Percentiles rank a stretch among this genome's conserved stretches.
Evolutionary conservation across 2,329 filamentous ascomycete genomes (phyloP).

Genomic region (Podosphaera xanthii): DNA sequence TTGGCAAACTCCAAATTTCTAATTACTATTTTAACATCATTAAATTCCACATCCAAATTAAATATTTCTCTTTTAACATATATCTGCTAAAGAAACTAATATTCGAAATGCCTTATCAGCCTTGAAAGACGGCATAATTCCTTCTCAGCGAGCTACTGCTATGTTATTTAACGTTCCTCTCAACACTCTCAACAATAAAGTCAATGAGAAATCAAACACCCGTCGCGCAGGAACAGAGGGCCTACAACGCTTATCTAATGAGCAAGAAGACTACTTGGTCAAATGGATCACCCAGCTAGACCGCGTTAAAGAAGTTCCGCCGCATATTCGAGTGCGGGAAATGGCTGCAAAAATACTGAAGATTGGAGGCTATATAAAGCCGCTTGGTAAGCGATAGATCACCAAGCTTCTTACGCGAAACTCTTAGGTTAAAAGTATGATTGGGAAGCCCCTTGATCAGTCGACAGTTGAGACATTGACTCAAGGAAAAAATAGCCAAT

Average conservation of each 20-base stretch:
- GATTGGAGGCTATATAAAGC: too few relatives aligned
- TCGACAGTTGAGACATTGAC: not conserved
- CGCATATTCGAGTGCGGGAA: not conserved
- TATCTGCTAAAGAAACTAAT: not conserved
- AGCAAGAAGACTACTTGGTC: too few relatives aligned
- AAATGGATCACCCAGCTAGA: not conserved
- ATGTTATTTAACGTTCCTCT: not conserved
- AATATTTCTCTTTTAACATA: not conserved
- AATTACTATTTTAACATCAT: not conserved
- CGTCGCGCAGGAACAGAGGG: not conserved
- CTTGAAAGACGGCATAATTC: not conserved
- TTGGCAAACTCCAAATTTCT: not conserved
- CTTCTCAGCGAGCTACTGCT: not conserved
- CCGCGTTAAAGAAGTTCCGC: too few relatives aligned
- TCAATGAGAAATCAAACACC: not conserved
- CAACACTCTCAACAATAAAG: not conserved
- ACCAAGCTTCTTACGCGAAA: not conserved
- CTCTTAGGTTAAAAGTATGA: not conserved
- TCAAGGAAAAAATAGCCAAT: not conserved
- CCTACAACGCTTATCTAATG: not conserved
- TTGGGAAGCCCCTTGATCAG: not conserved
- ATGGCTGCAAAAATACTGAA: not conserved
- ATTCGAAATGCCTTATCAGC: not conserved
- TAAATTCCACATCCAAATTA: not conserved
- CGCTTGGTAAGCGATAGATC: not conserved